Conservation (phyloP, 1,284 basidiomycete species). For the Cutaneotrichosporon dermatis region DNA sequence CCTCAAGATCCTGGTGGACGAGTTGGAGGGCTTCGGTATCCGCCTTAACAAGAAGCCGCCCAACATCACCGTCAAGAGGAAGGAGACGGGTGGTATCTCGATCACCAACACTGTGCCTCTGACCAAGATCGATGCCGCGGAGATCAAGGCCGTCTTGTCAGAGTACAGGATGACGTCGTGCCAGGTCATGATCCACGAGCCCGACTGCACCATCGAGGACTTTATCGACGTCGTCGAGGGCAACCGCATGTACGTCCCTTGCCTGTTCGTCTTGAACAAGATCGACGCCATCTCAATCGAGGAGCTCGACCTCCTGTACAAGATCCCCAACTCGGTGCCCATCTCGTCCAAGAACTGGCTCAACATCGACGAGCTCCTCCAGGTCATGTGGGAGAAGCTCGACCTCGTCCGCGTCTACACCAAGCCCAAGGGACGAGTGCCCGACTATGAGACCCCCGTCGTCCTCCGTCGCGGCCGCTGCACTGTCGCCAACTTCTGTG, state of each 20-base stretch:
- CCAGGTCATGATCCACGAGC: conserved; percentile 91
- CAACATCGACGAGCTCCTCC: conserved; percentile 91
- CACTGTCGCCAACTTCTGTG: conserved; percentile 80
- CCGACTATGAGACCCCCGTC: conserved; percentile 71
- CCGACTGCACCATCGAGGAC: conserved; percentile 91
- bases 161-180: conserved; percentile 86
- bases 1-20: conserved; percentile 83
- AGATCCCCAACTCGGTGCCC: conserved; percentile 85
- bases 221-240: conserved; percentile 95
- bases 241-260: conserved; percentile 91
- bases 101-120: conserved; percentile 95
- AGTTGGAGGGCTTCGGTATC: conserved; percentile 96
- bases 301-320: conserved; percentile 87
- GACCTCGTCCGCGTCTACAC: conserved; percentile 58
- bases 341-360: conserved; percentile 66
- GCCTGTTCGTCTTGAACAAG: conserved; percentile 73
- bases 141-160: conserved; percentile 91
- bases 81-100: conserved; percentile 79
- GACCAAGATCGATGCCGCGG: conserved; percentile 92
- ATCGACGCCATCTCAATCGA: conserved; percentile 99
- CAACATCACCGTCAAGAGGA: conserved; percentile 78
- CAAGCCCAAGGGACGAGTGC: conserved; percentile 82
- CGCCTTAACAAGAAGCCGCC: conserved; percentile 94
- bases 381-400: conserved; percentile 83
- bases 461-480: conserved; percentile 60